Evolutionary conservation across 2,329 filamentous ascomycete genomes (phyloP), one percentile per base, ranked within the genome.

Genomic region (Phaeophleospora eucalypticola): DNA sequence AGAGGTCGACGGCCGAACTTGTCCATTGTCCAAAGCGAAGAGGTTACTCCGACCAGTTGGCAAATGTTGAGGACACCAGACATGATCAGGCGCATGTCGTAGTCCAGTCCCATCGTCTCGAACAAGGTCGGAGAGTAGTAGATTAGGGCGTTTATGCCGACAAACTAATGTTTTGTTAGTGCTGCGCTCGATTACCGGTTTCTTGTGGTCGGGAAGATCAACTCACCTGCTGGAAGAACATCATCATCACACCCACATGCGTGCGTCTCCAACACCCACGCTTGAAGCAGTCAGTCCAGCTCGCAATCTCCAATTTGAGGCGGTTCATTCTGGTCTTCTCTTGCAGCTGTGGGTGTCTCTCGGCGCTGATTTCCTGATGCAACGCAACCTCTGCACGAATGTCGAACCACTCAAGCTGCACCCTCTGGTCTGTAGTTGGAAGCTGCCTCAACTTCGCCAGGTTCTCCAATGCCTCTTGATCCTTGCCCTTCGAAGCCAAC

Each of bases 381-480:
- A 79, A 77, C 6, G 69, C 67, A 4, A 75, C 75, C 53, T 82
- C 79, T 1, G 77, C 73, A 10, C 73, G 70, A 43, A 79, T 79
- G 7, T 72, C 75, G 39, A 68, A 68, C 68, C 68, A 76, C 54
- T 82, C 80, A 43, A 73, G 67, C 4, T 72, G 68, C 3, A 83
- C 69, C 3, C 77, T 68, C 6, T 66, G 57, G 50, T 83, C 78
- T 1, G 66, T 69, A 0, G 61, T 51, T 0, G 77, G 73, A 2
- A 80, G 63, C 36, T 59, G 58, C 21, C 66, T 54, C 21, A 67
- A 52, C 34, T 59, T 62, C 3, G 57, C 55, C 6, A 67, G 50
- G 17, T 56, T 58, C 8, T 49, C 8, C 6, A 66, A 46, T 2
- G 59, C 58, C 40, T 68, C 65, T 6, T 63, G 46, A 21, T 66